Evolutionary conservation across 495 filamentous ascomycete species (phyloP).

Genomic region (Podospora comata): DNA sequence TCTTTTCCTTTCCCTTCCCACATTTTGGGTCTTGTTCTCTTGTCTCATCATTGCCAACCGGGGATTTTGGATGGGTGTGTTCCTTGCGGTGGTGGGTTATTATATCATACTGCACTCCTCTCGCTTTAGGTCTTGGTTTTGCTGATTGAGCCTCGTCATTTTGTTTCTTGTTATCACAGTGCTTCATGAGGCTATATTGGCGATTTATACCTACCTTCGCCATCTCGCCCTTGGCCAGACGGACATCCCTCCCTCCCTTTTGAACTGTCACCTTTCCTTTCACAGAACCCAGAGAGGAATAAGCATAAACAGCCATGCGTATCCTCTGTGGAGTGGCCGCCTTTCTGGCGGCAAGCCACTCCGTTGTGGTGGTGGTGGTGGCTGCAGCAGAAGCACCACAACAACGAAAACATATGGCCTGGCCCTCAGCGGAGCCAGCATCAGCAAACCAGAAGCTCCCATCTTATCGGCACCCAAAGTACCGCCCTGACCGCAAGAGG

Average conservation of each 20-base stretch:
- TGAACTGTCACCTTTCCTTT: not conserved
- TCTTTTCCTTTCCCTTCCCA: not conserved
- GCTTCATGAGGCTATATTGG: not conserved
- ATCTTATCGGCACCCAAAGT: slow-evolving; percentile 13
- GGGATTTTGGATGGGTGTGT: not conserved
- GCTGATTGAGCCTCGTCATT: not conserved
- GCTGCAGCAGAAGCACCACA: not conserved
- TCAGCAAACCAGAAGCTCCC: slow-evolving; percentile 4
- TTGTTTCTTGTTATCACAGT: not conserved
- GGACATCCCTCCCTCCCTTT: not conserved
- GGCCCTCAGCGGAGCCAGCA: not conserved
- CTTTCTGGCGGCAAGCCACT: slow-evolving; percentile 9
- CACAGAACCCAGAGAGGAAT: no score
- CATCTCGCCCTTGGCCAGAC: not conserved
- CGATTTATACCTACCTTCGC: not conserved
- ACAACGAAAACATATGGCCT: slow-evolving; percentile 2
- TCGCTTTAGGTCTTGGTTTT: not conserved
- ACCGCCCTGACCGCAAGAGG: slow-evolving; percentile 36
- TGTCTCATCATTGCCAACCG: not conserved
- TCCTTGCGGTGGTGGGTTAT: not conserved
- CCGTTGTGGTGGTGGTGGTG: not conserved
- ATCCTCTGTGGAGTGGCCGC: slow-evolving; percentile 1
- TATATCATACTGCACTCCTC: slow-evolving; percentile 6
- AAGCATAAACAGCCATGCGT: slow-evolving; percentile 8
- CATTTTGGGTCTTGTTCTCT: not conserved